These are phyloP conservation scores for Neopestalotiopsis clavispora DNA, from an alignment of 2,329 filamentous ascomycete genomes.

Conservation along the genomic window DNA sequence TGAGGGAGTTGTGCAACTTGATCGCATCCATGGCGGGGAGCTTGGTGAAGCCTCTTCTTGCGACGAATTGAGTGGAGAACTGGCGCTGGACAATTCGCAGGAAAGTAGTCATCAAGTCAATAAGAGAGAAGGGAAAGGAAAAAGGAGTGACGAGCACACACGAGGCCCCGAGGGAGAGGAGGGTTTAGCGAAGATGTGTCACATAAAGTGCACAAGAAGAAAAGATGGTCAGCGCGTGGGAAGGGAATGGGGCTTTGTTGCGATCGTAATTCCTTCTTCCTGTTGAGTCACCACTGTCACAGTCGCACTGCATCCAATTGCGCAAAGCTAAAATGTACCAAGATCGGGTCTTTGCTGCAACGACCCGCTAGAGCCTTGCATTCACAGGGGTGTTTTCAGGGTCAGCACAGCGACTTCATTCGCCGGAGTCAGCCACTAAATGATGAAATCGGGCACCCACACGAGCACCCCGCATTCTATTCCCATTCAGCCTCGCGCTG, in stretches of 20 bases:
- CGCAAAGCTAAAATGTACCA: constrained; percentile 6
- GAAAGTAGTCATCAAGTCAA: constrained; percentile 39
- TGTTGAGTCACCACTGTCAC: constrained; percentile 10
- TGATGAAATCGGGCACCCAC: constrained; percentile 20
- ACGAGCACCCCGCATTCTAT: constrained; percentile 16
- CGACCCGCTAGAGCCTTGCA: constrained; percentile 3
- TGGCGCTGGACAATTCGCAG: constrained; percentile 31
- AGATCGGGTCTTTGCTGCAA: background rate
- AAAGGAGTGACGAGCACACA: background rate
- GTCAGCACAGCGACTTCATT: background rate
- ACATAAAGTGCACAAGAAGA: constrained; percentile 2
- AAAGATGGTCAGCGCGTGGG: constrained; percentile 16
- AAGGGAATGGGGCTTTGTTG: constrained; percentile 13
- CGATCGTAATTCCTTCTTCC: constrained; percentile 9
- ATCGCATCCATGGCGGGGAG: constrained; percentile 58
- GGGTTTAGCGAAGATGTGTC: constrained; percentile 19
- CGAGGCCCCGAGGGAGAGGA: constrained; percentile 15
- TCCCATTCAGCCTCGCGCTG: constrained; percentile 21
- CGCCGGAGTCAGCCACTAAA: background rate
- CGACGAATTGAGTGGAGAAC: constrained; percentile 34
- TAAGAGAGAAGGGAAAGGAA: constrained; percentile 10
- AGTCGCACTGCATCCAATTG: constrained; percentile 15
- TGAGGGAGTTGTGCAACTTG: constrained; percentile 81
- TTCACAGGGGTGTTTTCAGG: background rate
- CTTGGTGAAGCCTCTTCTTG: constrained; percentile 39